A percentile compares a stretch with the other conserved stretches of the same genome.
These are phyloP conservation scores for Hibiscus tridactylites DNA, from an alignment of 345 rosid genomes.

Conservation along the genomic window DNA sequence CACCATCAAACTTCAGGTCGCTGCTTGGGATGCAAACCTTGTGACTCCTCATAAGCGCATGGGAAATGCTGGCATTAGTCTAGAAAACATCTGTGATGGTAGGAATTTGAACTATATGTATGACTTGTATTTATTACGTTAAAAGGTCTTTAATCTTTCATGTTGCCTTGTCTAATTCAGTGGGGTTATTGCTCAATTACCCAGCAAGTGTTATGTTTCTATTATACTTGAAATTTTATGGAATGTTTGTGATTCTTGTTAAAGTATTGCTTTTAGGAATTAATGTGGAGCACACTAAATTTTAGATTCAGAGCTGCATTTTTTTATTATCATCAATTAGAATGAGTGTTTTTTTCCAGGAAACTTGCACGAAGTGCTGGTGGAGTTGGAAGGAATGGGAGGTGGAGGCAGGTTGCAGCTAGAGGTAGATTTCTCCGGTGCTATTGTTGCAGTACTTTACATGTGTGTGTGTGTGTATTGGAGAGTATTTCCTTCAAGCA, in stretches of 20 bases:
- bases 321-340: neutral
- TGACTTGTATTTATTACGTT: neutral
- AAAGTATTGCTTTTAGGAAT: neutral
- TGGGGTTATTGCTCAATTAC: neutral
- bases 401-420: constrained; percentile 84
- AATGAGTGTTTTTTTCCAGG: constrained; percentile 30
- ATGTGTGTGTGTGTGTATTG: neutral
- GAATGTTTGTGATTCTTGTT: neutral
- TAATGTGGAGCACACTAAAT: neutral
- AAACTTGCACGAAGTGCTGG: constrained; percentile 48
- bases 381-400: constrained; percentile 94
- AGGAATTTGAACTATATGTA: constrained; percentile 21
- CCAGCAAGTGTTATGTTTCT: neutral
- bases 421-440: constrained; percentile 50
- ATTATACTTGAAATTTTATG: neutral
- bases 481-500: neutral
- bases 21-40: constrained; percentile 99
- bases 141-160: constrained; percentile 1
- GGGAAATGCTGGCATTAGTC: constrained; percentile 63
- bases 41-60: constrained; percentile 91
- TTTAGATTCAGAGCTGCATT: neutral
- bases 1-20: constrained; percentile 43
- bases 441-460: neutral
- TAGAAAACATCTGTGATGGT: constrained; percentile 74
- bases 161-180: neutral